Conservation (phyloP, 2,329 filamentous ascomycete species). For the Clonostachys solani region DNA sequence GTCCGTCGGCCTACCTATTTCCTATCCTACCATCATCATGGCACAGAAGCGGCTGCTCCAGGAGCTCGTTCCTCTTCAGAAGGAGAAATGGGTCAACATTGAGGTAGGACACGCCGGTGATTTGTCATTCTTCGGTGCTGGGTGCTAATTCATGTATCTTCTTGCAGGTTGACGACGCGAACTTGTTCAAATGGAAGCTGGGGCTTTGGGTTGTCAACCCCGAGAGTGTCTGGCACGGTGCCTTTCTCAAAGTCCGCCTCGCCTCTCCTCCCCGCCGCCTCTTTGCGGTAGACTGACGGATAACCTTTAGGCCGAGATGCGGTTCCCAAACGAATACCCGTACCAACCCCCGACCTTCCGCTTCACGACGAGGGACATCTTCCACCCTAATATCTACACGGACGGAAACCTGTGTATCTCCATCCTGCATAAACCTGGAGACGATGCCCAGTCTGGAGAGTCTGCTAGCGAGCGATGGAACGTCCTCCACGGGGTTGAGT, state of each 20-base stretch:
- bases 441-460: constrained; percentile 91
- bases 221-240: constrained; percentile 87
- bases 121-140: not conserved
- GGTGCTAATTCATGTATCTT: not conserved
- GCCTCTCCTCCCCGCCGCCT: not conserved
- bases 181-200: constrained; percentile 83
- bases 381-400: constrained; percentile 90
- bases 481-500: constrained; percentile 89
- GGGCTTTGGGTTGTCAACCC: constrained; percentile 90
- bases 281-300: not conserved
- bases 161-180: constrained; percentile 66
- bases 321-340: constrained; percentile 84
- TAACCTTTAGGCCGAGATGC: constrained; percentile 67
- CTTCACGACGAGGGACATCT: constrained; percentile 70
- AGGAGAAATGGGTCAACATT: constrained; percentile 93
- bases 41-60: constrained; percentile 78
- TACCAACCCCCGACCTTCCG: constrained; percentile 85
- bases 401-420: constrained; percentile 94
- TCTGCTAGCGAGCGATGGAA: constrained; percentile 89
- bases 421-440: constrained; percentile 87
- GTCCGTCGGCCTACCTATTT: no score
- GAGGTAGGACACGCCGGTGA: constrained; percentile 50
- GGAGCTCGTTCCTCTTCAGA: constrained; percentile 75
- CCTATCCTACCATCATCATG: constrained; percentile 18
- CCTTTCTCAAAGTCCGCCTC: constrained; percentile 70